phyloP scores from a whole-genome alignment of 2,329 filamentous ascomycete species.

The Ophiocordyceps australis region DNA sequence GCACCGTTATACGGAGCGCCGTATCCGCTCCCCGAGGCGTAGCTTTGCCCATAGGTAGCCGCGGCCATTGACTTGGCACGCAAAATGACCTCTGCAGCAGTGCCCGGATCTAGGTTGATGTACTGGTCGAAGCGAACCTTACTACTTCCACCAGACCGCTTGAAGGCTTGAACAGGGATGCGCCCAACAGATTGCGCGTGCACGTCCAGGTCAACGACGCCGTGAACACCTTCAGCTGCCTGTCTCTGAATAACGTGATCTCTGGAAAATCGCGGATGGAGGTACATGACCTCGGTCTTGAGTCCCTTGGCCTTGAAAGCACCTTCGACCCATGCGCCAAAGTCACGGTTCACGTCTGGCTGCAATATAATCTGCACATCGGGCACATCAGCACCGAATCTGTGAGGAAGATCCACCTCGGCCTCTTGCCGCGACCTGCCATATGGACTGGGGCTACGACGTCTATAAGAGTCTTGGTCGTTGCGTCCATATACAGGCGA shows the following conservation, averaged over 20 bases:
- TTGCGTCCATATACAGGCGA: constrained; percentile 35
- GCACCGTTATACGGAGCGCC: constrained; percentile 14
- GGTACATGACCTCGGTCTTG: constrained; percentile 59
- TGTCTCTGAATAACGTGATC: constrained; percentile 69
- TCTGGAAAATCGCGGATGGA: constrained; percentile 60
- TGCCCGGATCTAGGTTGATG: constrained; percentile 57
- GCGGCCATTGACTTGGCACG: constrained; percentile 38
- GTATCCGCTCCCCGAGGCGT: constrained; percentile 9
- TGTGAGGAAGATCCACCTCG: constrained; percentile 53
- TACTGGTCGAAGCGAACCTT: constrained; percentile 82
- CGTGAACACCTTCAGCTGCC: constrained; percentile 75
- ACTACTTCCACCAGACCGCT: constrained; percentile 53
- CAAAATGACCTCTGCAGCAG: constrained; percentile 65
- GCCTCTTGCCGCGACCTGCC: constrained; percentile 26
- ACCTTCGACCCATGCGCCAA: constrained; percentile 66
- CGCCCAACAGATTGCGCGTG: constrained; percentile 51
- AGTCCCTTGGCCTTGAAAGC: constrained; percentile 56
- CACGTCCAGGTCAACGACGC: constrained; percentile 60
- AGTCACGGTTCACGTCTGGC: constrained; percentile 60
- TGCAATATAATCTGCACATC: constrained; percentile 79
- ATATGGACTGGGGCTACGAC: constrained; percentile 53
- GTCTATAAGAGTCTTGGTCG: constrained; percentile 36
- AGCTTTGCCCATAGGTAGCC: constrained; percentile 12
- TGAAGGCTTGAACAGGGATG: constrained; percentile 71
- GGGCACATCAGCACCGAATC: constrained; percentile 59